A percentile compares a stretch with the other conserved stretches of the same genome.
phyloP scores from a whole-genome alignment of 176 grass and related monocot species.

The maize (Zea mays) region Zm-B73-REFERENCE-NAM-5.0 NC_050096.1:199322001-199322500 shows the following conservation, averaged over 20 bases:
- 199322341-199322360: neutral
- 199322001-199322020: slow-evolving; percentile 8
- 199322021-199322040: neutral
- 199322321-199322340: neutral
- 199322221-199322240: slow-evolving; percentile 57
- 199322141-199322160: slow-evolving; percentile 83
- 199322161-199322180: slow-evolving; percentile 91
- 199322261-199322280: slow-evolving; percentile 5
- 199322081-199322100: neutral
- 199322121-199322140: neutral
- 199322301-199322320: neutral
- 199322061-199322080: neutral
- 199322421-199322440: slow-evolving; percentile 1
- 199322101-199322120: neutral
- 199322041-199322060: neutral
- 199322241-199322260: slow-evolving; percentile 26
- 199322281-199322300: neutral
- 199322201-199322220: slow-evolving; percentile 40
- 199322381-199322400: neutral
- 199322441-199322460: neutral
- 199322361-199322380: neutral
- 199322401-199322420: slow-evolving; percentile 40
- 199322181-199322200: slow-evolving; percentile 58
- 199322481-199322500: slow-evolving; percentile 9
- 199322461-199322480: neutral